These are phyloP conservation scores for Bruguiera gymnorhiza DNA, from an alignment of 345 rosid species.

Conservation along the genomic window DNA sequence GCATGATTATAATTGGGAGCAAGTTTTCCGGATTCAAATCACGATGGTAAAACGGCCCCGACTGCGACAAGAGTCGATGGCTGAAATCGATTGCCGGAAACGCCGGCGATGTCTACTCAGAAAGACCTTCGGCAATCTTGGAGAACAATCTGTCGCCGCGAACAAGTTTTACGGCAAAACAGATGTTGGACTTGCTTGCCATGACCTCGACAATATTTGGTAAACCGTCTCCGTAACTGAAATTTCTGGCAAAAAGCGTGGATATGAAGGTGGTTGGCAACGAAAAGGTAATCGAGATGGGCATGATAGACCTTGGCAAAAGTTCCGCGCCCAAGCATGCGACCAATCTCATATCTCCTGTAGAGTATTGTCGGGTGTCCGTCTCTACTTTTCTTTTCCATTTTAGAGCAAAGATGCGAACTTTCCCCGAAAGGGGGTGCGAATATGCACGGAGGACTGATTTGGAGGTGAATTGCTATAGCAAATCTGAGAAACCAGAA, in stretches of 20 bases:
- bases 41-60: conserved; percentile 82
- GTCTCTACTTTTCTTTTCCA: conserved; percentile 21
- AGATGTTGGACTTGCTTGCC: conserved; percentile 94
- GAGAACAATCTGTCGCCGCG: conserved; percentile 83
- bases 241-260: conserved; percentile 37
- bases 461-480: not conserved
- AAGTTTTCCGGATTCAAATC: conserved; percentile 88
- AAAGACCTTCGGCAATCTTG: conserved; percentile 10
- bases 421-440: not conserved
- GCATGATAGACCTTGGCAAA: conserved; percentile 90
- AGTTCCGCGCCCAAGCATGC: conserved; percentile 77
- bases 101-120: not conserved
- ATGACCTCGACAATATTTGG: conserved; percentile 86
- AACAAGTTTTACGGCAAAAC: conserved; percentile 87
- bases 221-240: conserved; percentile 56
- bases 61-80: conserved; percentile 85
- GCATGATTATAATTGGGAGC: conserved; percentile 13
- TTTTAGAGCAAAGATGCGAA: not conserved
- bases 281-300: conserved; percentile 7
- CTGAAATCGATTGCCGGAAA: conserved; percentile 41
- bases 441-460: not conserved
- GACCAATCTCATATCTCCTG: conserved; percentile 86
- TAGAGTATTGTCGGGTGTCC: conserved; percentile 45
- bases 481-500: not conserved
- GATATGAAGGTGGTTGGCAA: too few species aligned